phyloP scores from a whole-genome alignment of 176 grass and related monocot genomes.

The Oryza longistaminata region DNA sequence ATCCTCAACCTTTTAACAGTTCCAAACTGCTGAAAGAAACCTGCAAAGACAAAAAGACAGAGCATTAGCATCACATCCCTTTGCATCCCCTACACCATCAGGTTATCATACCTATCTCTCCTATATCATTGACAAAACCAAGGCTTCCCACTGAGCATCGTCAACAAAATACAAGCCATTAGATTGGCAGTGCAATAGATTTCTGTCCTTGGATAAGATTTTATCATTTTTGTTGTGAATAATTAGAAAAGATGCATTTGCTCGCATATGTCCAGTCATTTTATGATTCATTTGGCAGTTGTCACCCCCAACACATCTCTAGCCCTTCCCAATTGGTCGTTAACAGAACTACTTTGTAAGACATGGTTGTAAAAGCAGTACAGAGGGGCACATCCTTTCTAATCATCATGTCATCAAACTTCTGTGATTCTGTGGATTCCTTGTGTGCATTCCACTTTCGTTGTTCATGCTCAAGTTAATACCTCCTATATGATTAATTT shows the following conservation, averaged over 20 bases:
- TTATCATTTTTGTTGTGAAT: too few species aligned
- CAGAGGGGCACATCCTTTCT: too few species aligned
- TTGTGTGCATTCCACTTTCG: not conserved
- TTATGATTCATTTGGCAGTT: not conserved
- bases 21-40: conserved; percentile 91
- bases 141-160: not conserved
- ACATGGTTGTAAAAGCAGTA: too few species aligned
- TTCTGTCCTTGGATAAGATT: too few species aligned
- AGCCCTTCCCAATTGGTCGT: too few species aligned
- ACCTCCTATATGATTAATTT: not conserved
- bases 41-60: conserved; percentile 32
- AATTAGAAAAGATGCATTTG: too few species aligned
- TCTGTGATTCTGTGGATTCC: not conserved
- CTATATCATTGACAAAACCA: not conserved
- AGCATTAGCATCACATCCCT: not conserved
- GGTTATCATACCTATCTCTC: not conserved
- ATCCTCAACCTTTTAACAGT: conserved; percentile 73
- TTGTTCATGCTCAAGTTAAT: not conserved
- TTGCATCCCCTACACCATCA: not conserved
- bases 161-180: not conserved
- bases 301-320: too few species aligned
- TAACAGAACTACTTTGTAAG: too few species aligned
- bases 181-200: not conserved
- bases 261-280: not conserved
- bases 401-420: too few species aligned